Percentiles rank a stretch among this genome's conserved stretches.
Evolutionary conservation across 192 early-diverging fungal species (phyloP).

Genomic region (Backusella liffmaniae): DNA sequence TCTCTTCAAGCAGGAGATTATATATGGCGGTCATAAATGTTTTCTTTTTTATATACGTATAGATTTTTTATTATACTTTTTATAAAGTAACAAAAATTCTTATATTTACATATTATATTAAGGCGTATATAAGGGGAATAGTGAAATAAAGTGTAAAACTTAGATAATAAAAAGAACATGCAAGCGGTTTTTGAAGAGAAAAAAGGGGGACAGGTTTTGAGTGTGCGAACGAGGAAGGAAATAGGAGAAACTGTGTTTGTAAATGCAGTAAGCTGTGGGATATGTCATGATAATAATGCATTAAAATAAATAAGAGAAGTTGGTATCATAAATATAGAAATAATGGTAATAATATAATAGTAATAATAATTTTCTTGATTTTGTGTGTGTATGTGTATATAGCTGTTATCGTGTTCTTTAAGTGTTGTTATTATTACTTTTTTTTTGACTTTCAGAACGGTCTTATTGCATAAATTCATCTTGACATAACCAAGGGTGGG

Average conservation of each 20-base stretch:
- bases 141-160: background rate
- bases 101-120: conserved; percentile 11
- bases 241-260: background rate
- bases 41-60: background rate
- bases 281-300: conserved; percentile 7
- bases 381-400: background rate
- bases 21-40: background rate
- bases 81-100: conserved; percentile 4
- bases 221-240: background rate
- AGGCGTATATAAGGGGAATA: background rate
- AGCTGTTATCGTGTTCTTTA: background rate
- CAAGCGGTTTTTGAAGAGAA: background rate
- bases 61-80: background rate
- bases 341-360: background rate
- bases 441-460: background rate
- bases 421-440: background rate
- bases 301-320: background rate
- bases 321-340: conserved; percentile 3
- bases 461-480: conserved; percentile 1
- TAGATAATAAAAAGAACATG: background rate
- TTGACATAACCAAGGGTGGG: conserved; percentile 56
- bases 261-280: background rate
- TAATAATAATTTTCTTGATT: background rate
- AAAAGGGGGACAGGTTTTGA: background rate
- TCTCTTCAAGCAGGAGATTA: background rate